These are phyloP conservation scores for Aspergillus sp. DNA, from an alignment of 2,329 filamentous ascomycete genomes.

Conservation along the genomic window DNA sequence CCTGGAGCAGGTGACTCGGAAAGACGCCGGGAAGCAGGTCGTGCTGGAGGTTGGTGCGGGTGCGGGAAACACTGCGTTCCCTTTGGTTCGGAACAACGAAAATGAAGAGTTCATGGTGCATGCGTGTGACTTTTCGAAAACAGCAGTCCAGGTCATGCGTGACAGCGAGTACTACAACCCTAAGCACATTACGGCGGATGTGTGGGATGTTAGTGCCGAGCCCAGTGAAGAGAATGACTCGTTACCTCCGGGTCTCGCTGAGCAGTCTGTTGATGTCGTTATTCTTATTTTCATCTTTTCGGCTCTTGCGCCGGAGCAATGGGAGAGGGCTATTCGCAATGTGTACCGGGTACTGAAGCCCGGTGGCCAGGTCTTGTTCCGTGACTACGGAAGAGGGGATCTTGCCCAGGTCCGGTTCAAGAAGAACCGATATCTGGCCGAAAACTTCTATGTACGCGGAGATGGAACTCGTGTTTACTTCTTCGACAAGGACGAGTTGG, in stretches of 20 bases:
- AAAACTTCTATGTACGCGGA: conserved; percentile 96
- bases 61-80: conserved; percentile 95
- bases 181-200: conserved; percentile 76
- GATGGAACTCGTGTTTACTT: conserved; percentile 98
- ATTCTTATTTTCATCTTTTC: conserved; percentile 98
- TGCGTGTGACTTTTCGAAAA: conserved; percentile 95
- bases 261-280: conserved; percentile 84
- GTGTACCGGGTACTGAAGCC: conserved; percentile 82
- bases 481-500: conserved; percentile 83
- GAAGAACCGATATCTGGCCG: conserved; percentile 88
- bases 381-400: conserved; percentile 94
- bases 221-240: conserved; percentile 45
- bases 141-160: conserved; percentile 90
- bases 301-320: conserved; percentile 80
- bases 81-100: conserved; percentile 78
- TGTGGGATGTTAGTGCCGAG: conserved; percentile 83
- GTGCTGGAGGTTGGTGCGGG: conserved; percentile 92
- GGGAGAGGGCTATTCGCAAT: conserved; percentile 78
- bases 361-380: conserved; percentile 89
- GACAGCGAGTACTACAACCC: conserved; percentile 72
- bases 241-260: conserved; percentile 73
- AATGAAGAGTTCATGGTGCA: conserved; percentile 81
- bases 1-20: conserved; percentile 70
- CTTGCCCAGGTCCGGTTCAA: conserved; percentile 96
- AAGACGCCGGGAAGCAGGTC: conserved; percentile 67